Evolutionary conservation across 2,329 filamentous ascomycete species (phyloP).

Genomic region (Pseudopyrenochaeta lycopersici): DNA sequence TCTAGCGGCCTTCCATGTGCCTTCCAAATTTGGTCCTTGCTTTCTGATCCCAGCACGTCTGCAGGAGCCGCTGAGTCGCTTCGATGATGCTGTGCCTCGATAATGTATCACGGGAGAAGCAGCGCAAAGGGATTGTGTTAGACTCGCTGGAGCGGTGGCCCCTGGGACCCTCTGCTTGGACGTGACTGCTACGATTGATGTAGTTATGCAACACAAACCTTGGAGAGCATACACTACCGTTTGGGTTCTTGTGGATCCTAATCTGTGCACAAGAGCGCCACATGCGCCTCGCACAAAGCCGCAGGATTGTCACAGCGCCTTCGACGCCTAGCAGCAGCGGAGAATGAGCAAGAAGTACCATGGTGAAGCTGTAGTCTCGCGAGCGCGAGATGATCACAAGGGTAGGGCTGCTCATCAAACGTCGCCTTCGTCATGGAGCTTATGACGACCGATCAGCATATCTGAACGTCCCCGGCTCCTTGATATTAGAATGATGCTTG

Average conservation of each 20-base stretch:
- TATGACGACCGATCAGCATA: constrained; percentile 39
- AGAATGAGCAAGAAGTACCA: constrained; percentile 35
- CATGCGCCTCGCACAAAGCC: constrained; percentile 41
- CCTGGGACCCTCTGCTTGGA: constrained; percentile 1
- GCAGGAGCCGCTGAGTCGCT: constrained; percentile 24
- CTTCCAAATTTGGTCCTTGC: constrained; percentile 28
- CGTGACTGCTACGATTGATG: neutral
- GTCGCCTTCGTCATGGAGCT: constrained; percentile 32
- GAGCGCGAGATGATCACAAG: constrained; percentile 39
- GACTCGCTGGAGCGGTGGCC: neutral
- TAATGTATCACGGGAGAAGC: neutral
- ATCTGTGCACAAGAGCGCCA: constrained; percentile 43
- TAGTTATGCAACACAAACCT: constrained; percentile 7
- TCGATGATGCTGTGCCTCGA: constrained; percentile 5
- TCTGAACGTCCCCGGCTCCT: constrained; percentile 43
- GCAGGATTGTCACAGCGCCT: constrained; percentile 41
- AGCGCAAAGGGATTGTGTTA: neutral
- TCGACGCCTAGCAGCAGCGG: constrained; percentile 36
- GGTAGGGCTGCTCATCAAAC: constrained; percentile 40
- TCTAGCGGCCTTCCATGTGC: constrained; percentile 38
- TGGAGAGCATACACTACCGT: constrained; percentile 7
- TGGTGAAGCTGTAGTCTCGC: constrained; percentile 38
- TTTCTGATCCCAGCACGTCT: constrained; percentile 12
- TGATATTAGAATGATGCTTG: constrained; percentile 23
- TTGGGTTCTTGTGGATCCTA: constrained; percentile 26